Base-by-base conservation (phyloP, 805 yeast genomes). In the Kurtzmaniella fragi region DNA sequence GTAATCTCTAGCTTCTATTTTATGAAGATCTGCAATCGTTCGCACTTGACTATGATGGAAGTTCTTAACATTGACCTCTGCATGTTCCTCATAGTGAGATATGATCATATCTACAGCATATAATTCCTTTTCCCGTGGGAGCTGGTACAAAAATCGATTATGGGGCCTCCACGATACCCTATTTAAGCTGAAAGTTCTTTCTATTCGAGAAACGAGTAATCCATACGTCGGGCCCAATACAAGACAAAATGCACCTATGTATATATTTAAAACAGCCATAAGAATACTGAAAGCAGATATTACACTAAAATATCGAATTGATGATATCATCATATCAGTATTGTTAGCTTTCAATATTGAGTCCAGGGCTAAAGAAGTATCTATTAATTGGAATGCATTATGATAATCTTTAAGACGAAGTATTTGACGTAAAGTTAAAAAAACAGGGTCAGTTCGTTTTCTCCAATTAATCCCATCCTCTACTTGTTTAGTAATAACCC, bases 161-260 rank as follows among this genome's bases (percentile, higher is more conserved):
- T 70, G 62, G 5, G 55, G 54, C 31, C 74, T 39, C 72, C 70
- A 66, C 23, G 66, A 57, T 14, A 66, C 47, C 46, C 76, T 53
- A 20, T 53, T 46, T 5, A 36, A 17, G 5, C 17, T 25, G 5
- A 8, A 20, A 20, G 25, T 8, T 70, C 55, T 14, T 39, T 41
- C 20, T 45, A 43, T 15, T 20, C 25, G 25, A 20, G 25, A 20
- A 20, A 20, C 25, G 8, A 20, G 25, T 20, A 20, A 20, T 5
- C 25, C 8, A 20, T 20, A 20, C 8, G 25, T 20, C 8, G 25
- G 8, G 5, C 25, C 25, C 8, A 20, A 5, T 20, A 8, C 25
- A 20, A 20, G 25, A 20, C 25, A 20, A 20, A 20, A 67, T 51
- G 36, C 64, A 63, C 33, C 53, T 48, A 23, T 53, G 39, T 37